Evolutionary conservation across 1,284 basidiomycete genomes (phyloP).

Genomic region (Ustilago cynodontis): DNA sequence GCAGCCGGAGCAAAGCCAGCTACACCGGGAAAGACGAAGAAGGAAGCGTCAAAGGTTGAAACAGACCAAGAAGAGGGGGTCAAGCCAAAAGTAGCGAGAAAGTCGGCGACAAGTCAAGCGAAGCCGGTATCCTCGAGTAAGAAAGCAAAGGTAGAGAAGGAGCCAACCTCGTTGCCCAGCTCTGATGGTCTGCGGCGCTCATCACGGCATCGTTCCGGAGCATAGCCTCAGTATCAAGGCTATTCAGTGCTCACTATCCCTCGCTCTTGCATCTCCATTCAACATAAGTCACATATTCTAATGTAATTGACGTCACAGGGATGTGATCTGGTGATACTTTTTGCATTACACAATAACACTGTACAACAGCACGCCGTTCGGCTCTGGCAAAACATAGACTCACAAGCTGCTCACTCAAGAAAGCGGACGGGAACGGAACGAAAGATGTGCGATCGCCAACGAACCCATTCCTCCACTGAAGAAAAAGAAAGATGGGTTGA

Average conservation of each 20-base stretch:
- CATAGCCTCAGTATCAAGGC: background rate
- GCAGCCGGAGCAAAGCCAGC: background rate
- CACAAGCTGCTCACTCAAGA: background rate
- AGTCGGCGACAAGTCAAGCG: background rate
- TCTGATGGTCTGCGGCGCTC: constrained; percentile 28
- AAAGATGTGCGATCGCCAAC: constrained; percentile 46
- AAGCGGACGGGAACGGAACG: background rate
- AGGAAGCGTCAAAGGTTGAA: background rate
- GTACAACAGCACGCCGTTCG: background rate
- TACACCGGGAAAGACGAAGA: background rate
- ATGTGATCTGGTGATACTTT: background rate
- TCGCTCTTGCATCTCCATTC: background rate
- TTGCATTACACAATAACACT: background rate
- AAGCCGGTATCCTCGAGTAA: constrained; percentile 7
- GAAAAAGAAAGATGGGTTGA: constrained; percentile 44
- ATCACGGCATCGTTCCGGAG: constrained; percentile 23
- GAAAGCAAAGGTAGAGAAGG: constrained; percentile 20
- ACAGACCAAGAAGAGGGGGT: constrained; percentile 1
- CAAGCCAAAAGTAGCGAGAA: background rate
- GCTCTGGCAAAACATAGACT: background rate
- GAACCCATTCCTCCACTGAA: constrained; percentile 52
- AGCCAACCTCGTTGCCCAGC: background rate
- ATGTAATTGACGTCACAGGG: background rate
- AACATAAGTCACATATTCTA: background rate
- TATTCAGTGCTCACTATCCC: background rate